Percentiles rank a stretch among this genome's conserved stretches.
Conservation (phyloP, 2,329 filamentous ascomycete genomes). For the Microascus cirrosus region DNA sequence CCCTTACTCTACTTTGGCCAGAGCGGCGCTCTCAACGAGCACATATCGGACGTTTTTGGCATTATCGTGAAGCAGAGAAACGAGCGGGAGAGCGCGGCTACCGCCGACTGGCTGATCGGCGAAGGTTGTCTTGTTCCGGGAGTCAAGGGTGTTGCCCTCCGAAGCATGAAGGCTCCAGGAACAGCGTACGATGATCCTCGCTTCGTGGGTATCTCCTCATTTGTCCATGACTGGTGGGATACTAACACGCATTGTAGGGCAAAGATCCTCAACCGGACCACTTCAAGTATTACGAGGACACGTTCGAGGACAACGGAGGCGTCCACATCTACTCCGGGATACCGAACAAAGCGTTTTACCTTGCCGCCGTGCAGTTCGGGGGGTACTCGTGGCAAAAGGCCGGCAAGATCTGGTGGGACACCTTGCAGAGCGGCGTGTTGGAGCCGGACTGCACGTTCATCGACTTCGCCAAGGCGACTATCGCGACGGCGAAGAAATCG, state of each 20-base stretch:
- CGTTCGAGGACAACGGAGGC: conserved; percentile 35
- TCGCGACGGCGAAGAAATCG: conserved; percentile 29
- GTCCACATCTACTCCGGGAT: conserved; percentile 5
- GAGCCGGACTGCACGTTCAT: conserved; percentile 28
- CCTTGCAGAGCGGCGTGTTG: conserved; percentile 30
- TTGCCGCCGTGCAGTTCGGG: neutral
- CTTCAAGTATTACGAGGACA: conserved; percentile 29
- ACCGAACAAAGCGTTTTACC: conserved; percentile 4
- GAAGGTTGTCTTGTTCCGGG: conserved; percentile 38
- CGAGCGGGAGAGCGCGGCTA: conserved; percentile 28
- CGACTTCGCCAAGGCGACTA: conserved; percentile 37
- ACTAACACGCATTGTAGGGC: conserved; percentile 19
- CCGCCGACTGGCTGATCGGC: conserved; percentile 44
- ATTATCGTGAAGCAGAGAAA: conserved; percentile 45
- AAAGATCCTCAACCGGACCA: conserved; percentile 40
- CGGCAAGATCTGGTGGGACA: conserved; percentile 22
- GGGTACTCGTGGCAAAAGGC: conserved; percentile 4
- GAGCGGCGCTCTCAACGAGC: conserved; percentile 44
- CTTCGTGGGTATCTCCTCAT: conserved; percentile 22
- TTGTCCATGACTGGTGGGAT: neutral
- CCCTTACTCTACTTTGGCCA: conserved; percentile 39
- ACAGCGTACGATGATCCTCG: conserved; percentile 40
- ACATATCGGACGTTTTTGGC: conserved; percentile 44
- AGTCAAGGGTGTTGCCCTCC: conserved; percentile 38
- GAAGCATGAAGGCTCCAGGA: conserved; percentile 42